Base-by-base conservation (phyloP, 805 yeast species). In the Lachancea dasiensis region DNA sequence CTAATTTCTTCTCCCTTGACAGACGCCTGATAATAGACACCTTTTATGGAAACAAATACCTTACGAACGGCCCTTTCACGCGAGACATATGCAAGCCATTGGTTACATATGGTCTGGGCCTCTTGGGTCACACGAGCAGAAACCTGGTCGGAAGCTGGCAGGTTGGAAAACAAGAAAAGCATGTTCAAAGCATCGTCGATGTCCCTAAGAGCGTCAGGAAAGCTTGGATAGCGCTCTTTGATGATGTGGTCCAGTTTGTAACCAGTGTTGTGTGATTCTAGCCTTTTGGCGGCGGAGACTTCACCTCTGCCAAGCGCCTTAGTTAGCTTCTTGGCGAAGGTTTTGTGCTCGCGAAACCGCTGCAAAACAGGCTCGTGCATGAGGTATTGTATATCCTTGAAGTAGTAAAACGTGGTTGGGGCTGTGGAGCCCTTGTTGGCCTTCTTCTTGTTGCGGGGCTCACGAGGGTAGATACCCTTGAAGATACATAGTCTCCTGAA, bases 371-470 rank as follows among this genome's bases (percentile, higher is more conserved):
- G 97, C 67, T 92, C 98, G 61, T 92, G 98, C 69, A 86, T 67
- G 51, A 92, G 69, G 62, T 90, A 92, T 64, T 89, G 95, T 48
- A 92, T 92, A 62, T 92, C 98, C 64, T 87, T 92, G 47, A 81
- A 63, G 61, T 87, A 90, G 67, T 92, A 92, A 61, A 92, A 94
- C 3, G 98, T 92, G 17, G 83, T 82, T 32, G 95, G 95, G 18
- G 94, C 95, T 6, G 97, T 86, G n/a, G 95, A 84, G 16, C 98
- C 97, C 65, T 86, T 92, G 65, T 87, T 90, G 43, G 97, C 96
- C 72, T 86, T 89, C 77, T 83, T 86, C 69, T 89, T 92, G 65
- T 86, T 86, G 52, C 89, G 72, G 32, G 97, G 97, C 59, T 87
- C 97, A 61, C 98, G 77, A 38, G 98, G 98, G 60, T 86, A 92